A percentile compares a stretch with the other conserved stretches of the same genome.
phyloP scores from a whole-genome alignment of 2,329 filamentous ascomycete species.

The Allantophomopsis cytisporea region DNA sequence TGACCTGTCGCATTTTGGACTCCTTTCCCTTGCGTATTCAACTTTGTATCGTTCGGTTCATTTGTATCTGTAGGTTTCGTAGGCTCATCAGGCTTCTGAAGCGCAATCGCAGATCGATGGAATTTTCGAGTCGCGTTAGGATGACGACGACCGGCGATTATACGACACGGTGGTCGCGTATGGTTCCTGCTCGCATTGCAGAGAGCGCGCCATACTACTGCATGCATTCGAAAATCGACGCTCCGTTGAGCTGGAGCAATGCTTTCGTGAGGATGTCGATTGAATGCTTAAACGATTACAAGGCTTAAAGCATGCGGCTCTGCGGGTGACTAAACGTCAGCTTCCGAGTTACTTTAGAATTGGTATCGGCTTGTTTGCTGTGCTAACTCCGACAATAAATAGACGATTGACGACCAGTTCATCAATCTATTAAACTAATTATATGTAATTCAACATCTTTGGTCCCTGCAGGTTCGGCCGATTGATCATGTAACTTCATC shows the following conservation, averaged over 20 bases:
- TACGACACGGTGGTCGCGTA: slow-evolving; percentile 14
- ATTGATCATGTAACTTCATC: too few species aligned
- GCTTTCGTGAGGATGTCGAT: slow-evolving; percentile 3
- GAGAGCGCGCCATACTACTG: slow-evolving; percentile 13
- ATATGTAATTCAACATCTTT: too few species aligned
- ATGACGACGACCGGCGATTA: slow-evolving; percentile 14
- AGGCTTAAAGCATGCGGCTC: too few species aligned
- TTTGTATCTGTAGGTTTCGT: not conserved
- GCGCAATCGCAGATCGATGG: slow-evolving; percentile 13
- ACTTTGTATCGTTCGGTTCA: slow-evolving; percentile 9
- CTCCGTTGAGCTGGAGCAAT: slow-evolving; percentile 9
- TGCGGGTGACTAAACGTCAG: too few species aligned
- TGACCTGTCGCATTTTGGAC: slow-evolving; percentile 2
- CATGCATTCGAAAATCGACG: slow-evolving; percentile 17
- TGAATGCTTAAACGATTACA: too few species aligned
- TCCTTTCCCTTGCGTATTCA: slow-evolving; percentile 7
- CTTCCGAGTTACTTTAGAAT: too few species aligned
- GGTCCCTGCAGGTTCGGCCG: too few species aligned
- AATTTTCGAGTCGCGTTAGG: slow-evolving; percentile 14
- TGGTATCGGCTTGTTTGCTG: too few species aligned
- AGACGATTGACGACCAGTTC: too few species aligned
- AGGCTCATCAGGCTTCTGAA: slow-evolving; percentile 11
- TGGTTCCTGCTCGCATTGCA: slow-evolving; percentile 14
- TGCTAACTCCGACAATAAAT: too few species aligned
- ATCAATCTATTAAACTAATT: too few species aligned